Percentiles rank a stretch among this genome's conserved stretches.
Conservation (phyloP, 495 filamentous ascomycete species). For the Xanthoparmelia taractica region DNA sequence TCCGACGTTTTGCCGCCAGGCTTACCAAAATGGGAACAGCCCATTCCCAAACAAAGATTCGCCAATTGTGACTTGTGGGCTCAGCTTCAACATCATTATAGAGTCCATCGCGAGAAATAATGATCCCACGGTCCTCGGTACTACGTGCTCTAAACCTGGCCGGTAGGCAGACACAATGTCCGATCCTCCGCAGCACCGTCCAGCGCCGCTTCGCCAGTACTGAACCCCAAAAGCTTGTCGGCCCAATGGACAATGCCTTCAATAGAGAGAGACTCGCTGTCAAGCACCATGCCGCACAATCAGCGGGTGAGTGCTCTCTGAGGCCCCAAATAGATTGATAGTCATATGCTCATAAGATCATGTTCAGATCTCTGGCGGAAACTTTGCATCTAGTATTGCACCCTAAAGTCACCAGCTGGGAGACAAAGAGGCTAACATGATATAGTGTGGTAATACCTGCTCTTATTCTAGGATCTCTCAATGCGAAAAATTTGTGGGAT, state of each 20-base stretch:
- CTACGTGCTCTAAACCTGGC: conserved; percentile 53
- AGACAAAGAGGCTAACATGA: conserved; percentile 10
- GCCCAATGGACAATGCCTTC: conserved; percentile 71
- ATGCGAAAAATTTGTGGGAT: conserved; percentile 82
- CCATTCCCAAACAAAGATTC: background rate
- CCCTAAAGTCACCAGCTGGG: conserved; percentile 1
- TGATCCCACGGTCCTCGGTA: conserved; percentile 57
- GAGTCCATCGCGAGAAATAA: conserved; percentile 25
- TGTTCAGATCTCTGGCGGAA: conserved; percentile 80
- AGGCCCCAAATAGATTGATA: too few species aligned
- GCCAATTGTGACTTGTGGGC: background rate
- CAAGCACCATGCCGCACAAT: conserved; percentile 76
- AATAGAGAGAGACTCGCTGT: conserved; percentile 74
- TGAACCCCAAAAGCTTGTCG: conserved; percentile 38
- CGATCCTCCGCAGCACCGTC: conserved; percentile 49
- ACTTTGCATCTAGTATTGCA: conserved; percentile 75
- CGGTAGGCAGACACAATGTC: conserved; percentile 43
- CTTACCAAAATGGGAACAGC: background rate
- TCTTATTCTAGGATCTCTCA: conserved; percentile 61
- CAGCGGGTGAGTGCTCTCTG: conserved; percentile 51
- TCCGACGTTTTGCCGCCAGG: background rate
- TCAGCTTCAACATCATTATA: background rate
- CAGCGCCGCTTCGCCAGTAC: conserved; percentile 65
- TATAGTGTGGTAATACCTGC: conserved; percentile 58
- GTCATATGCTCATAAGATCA: background rate